phyloP scores from a whole-genome alignment of 2,329 filamentous ascomycete species.

The Epichloe elymi region DNA sequence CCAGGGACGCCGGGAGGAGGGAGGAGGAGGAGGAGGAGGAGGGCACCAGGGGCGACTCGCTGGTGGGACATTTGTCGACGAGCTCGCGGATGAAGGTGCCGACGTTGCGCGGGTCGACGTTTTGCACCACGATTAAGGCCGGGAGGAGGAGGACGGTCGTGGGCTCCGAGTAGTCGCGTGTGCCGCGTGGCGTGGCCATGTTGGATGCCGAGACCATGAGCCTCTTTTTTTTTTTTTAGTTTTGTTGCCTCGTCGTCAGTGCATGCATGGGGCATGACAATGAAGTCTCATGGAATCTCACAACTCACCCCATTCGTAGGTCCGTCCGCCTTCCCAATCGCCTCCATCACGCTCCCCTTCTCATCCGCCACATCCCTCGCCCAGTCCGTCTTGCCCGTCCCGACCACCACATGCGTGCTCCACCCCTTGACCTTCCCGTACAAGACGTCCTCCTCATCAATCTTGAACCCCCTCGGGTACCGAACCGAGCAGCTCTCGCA shows the following conservation, averaged over 20 bases:
- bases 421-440: conserved; percentile 76
- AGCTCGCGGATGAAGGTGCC: conserved; percentile 57
- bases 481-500: conserved; percentile 68
- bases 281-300: no score
- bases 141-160: conserved; percentile 77
- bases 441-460: conserved; percentile 65
- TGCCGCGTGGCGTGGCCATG: conserved; percentile 65
- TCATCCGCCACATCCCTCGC: conserved; percentile 79
- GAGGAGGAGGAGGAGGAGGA: conserved; percentile 23
- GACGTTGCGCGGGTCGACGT: conserved; percentile 65
- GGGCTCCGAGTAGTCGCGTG: conserved; percentile 48
- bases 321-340: conserved; percentile 43
- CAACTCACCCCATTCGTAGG: conserved; percentile 52
- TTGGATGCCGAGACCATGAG: conserved; percentile 89
- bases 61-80: conserved; percentile 63
- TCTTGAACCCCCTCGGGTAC: conserved; percentile 58
- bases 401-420: conserved; percentile 81
- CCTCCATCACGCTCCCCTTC: conserved; percentile 69
- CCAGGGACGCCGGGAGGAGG: conserved; percentile 21
- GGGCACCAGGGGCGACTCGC: conserved; percentile 44
- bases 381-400: conserved; percentile 95
- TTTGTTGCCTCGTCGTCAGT: no score
- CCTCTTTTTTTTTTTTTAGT: conserved; percentile 33
- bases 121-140: conserved; percentile 68
- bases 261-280: no score